Evolutionary conservation across 2,329 filamentous ascomycete genomes (phyloP).

Genomic region (Beauveria brongniartii): DNA sequence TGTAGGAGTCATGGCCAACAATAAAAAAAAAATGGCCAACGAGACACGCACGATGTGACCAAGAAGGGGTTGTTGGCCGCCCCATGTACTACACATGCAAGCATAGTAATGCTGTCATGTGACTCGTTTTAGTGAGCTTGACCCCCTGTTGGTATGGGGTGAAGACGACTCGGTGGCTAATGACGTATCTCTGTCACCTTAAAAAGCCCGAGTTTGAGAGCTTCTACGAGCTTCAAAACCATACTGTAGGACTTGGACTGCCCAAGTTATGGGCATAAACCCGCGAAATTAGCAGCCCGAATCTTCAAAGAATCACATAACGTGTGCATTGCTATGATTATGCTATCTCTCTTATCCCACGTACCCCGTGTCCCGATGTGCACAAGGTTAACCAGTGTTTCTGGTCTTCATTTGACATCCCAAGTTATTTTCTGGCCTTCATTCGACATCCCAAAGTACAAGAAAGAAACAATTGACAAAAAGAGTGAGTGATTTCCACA

Average conservation of each 20-base stretch:
- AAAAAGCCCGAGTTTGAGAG: too few relatives aligned
- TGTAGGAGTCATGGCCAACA: neutral
- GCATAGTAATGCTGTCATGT: neutral
- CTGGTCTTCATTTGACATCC: neutral
- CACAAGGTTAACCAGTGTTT: neutral
- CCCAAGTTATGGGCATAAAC: too few relatives aligned
- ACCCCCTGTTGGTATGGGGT: too few relatives aligned
- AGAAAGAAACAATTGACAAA: neutral
- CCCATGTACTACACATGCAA: too few relatives aligned
- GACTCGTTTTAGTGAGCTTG: neutral
- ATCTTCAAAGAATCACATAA: neutral
- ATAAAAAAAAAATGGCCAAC: neutral
- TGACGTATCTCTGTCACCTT: too few relatives aligned
- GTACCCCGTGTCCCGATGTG: neutral
- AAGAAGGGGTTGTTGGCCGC: neutral
- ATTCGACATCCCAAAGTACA: neutral
- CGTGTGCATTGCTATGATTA: slow-evolving; percentile 10
- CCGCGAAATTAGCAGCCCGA: too few relatives aligned
- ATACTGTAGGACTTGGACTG: too few relatives aligned
- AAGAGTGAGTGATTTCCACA: neutral
- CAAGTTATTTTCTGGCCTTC: neutral
- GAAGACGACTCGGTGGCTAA: too few relatives aligned
- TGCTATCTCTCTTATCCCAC: neutral
- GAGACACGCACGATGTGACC: neutral
- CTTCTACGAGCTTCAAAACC: too few relatives aligned